Conservation (phyloP, 2,329 filamentous ascomycete species). For the Botrytis sinoallii region DNA sequence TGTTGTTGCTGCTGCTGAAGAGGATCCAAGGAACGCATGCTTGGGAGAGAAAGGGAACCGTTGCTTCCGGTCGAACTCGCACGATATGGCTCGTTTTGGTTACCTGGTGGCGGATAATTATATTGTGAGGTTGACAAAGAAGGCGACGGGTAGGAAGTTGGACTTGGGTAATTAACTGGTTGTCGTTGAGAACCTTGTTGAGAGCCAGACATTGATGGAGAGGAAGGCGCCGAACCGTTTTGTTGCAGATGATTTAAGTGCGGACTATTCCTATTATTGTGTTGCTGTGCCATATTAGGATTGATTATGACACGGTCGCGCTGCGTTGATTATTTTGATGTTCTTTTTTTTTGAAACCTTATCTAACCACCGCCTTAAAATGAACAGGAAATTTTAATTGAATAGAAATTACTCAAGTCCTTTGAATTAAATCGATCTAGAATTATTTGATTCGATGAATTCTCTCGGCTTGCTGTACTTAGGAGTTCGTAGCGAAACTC, state of each 20-base stretch:
- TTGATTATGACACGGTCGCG: conserved; percentile 19
- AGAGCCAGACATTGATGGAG: conserved; percentile 38
- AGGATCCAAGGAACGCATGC: conserved; percentile 49
- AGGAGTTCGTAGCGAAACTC: conserved; percentile 15
- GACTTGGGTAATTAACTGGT: conserved; percentile 43
- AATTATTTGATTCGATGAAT: conserved; percentile 14
- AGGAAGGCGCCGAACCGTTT: conserved; percentile 36
- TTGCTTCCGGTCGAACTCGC: conserved; percentile 44
- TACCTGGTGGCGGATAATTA: conserved; percentile 43
- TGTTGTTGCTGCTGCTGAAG: conserved; percentile 33
- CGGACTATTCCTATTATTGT: conserved; percentile 31
- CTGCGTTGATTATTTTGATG: conserved; percentile 14
- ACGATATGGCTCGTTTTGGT: conserved; percentile 44
- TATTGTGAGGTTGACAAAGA: conserved; percentile 46
- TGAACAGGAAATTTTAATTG: neutral
- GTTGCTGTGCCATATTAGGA: conserved; percentile 30
- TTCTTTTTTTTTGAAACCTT: conserved; percentile 16
- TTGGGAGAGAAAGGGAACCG: conserved; percentile 48
- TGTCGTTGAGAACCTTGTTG: conserved; percentile 30
- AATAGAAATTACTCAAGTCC: neutral
- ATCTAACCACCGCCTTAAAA: conserved; percentile 9
- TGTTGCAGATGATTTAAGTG: conserved; percentile 32
- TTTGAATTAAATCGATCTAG: neutral
- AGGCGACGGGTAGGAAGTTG: conserved; percentile 49
- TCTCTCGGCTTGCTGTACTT: conserved; percentile 12